Base-by-base conservation (phyloP, 768 basidiomycete species). In the Suillus variegatus region DNA sequence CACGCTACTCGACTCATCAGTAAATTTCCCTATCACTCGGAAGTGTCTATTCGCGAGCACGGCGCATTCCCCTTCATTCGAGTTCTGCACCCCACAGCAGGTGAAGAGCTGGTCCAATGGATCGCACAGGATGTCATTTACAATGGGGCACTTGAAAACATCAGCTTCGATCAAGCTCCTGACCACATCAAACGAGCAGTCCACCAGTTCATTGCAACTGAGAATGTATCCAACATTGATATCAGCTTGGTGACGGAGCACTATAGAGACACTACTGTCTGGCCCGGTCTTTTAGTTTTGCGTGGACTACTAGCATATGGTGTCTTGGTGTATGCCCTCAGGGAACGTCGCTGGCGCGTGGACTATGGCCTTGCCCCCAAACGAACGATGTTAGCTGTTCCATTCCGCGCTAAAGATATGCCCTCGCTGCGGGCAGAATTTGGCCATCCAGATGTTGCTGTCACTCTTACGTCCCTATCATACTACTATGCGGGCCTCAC, bases 201-300 rank as follows among this genome's bases (percentile, higher is more conserved):
- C 46, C 63, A n/a, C 47, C 55, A 32, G 14, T 79, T 79, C 56
- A 69, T 78, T 62, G 68, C 67, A 0, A 49, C n/a, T 25, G 61
- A 68, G 28, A 51, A 68, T 5, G 44, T 71, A 18, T 13, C 47
- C 47, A 12, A 49, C 0, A 14, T n/a, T 14, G 25, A 10, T 1
- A 46, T 61, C 4, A 49, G 35, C 43, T 18, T 65, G 8, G 69
- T 75, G 4, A 35, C 68, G 60, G 51, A 65, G 3, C 55, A 65
- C 18, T 22, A 35, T 57, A 28, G 60, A 14, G 9, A 35, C 32
- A 54, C 52, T 18, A 35, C 52, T 18, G 32, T 54, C 32, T 54
- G 52, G 52, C 52, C 28, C 6, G 10, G 52, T 32, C 52, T 54
- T 25, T 32, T 54, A 54, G 32, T 54, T 18, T 12, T 54, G 32